Base-by-base conservation (phyloP, 139 green algal species). In the Chlorella sp. region DNA sequence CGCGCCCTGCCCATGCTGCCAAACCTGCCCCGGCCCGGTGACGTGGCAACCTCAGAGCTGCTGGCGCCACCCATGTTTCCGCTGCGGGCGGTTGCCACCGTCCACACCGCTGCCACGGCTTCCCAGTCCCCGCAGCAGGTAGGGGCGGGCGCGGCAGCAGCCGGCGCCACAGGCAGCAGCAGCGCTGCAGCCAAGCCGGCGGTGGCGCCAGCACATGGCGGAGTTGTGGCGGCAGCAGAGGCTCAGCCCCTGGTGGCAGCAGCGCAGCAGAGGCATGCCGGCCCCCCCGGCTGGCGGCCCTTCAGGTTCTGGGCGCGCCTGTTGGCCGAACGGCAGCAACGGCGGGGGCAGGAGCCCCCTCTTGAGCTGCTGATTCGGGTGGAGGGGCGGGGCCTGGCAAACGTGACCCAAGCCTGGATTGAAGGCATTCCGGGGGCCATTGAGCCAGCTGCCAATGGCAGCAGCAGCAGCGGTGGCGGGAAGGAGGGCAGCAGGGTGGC, bases 31-130 rank as follows among this genome's bases (percentile, higher is more conserved):
- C 83, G 76, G 21, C 85, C 89, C 0, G 73, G 60, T 32, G 85
- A 92, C 32, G 77, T 92, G 18, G 61, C 75, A 0, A 24, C 60
- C 75, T 76, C 83, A 2, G 77, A 90, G 85, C 73, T 92, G 30
- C 61, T 92, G 39, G 89, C 76, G 7, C 89, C 89, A 1, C 40
- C 61, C 37, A 69, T 90, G 34, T 92, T 90, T 82, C 89, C 89
- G 30, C 69, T 92, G 75, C 40, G 53, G 15, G 90, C 90, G 2
- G 57, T 61, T 4, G 86, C 86, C 14, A 73, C 76, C 0, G 22
- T 88, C n/a, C 34, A 30, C 5, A 34, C 53, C 0, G 75, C 75
- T 3, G 80, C 80, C 3, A 28, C 2, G 24, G 48, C n/a, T 21
- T n/a, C 73, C 73, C 1, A 9, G 15, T n/a, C 30, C 32, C 26